These are phyloP conservation scores for Dimocarpus longan DNA, from an alignment of 345 rosid genomes.

Conservation along the genomic window DNA sequence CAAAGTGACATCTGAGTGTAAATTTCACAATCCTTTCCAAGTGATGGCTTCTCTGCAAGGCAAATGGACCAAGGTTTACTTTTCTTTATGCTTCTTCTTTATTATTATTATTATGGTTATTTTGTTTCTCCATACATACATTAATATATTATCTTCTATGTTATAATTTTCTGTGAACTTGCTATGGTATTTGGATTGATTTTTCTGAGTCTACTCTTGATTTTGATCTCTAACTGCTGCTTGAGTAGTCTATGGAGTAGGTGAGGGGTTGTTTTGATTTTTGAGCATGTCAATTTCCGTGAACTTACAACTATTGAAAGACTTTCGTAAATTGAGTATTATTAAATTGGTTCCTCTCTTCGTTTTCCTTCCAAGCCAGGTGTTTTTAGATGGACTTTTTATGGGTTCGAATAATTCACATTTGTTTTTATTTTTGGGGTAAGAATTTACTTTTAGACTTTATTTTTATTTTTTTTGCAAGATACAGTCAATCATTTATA, in stretches of 20 bases:
- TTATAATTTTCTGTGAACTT: not conserved
- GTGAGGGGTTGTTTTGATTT: not conserved
- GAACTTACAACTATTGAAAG: not conserved
- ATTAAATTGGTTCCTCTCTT: not conserved
- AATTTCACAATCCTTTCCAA: not conserved
- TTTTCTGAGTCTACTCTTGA: not conserved
- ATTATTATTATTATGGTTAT: not conserved
- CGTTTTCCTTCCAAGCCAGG: not conserved
- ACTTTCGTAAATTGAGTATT: not conserved
- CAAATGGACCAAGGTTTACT: slow-evolving; percentile 70
- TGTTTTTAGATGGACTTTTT: not conserved
- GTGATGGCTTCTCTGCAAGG: slow-evolving; percentile 47
- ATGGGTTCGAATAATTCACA: not conserved
- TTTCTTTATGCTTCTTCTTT: not conserved
- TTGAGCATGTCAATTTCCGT: not conserved
- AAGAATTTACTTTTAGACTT: not conserved
- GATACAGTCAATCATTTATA: not conserved
- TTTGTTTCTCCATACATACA: not conserved
- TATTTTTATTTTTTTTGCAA: not conserved
- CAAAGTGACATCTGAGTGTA: not conserved
- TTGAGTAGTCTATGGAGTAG: not conserved
- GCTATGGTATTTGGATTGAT: not conserved
- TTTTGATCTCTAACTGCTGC: not conserved
- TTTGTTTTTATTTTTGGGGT: not conserved
- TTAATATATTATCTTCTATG: too few relatives aligned